Conservation (phyloP, 169 alveolate species). For the Neospora caninum region DNA sequence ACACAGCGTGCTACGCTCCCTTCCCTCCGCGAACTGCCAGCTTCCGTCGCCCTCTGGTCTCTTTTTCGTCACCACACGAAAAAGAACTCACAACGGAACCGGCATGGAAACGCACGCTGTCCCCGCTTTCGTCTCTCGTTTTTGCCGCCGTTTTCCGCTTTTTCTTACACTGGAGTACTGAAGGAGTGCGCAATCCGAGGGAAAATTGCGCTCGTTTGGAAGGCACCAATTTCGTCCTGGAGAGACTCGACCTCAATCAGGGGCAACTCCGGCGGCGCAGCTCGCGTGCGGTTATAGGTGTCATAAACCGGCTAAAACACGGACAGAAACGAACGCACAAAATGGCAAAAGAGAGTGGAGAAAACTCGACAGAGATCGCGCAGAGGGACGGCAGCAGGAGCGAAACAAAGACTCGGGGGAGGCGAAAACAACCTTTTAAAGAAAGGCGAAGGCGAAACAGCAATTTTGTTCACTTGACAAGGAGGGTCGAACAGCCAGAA, state of each 20-base stretch:
- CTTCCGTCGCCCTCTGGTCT: too few relatives aligned
- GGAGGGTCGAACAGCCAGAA: neutral
- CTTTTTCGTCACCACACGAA: too few relatives aligned
- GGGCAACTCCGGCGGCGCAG: neutral
- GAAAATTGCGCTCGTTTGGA: neutral
- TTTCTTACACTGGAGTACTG: neutral
- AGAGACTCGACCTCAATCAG: neutral
- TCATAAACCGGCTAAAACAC: conserved; percentile 5
- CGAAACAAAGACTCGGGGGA: neutral
- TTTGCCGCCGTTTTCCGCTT: neutral
- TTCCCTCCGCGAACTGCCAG: too few relatives aligned
- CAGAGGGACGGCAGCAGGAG: neutral
- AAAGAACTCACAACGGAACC: neutral
- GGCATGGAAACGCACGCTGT: neutral
- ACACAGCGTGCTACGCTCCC: too few relatives aligned
- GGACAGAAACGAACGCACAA: neutral
- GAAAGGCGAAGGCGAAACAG: too few relatives aligned
- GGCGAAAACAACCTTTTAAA: neutral
- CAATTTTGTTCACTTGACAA: too few relatives aligned
- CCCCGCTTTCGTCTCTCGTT: neutral
- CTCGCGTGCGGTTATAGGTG: conserved; percentile 12
- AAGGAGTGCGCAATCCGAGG: neutral
- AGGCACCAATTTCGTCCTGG: neutral
- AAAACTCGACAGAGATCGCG: too few relatives aligned
- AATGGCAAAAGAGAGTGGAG: neutral